These are phyloP conservation scores for Colletotrichum sp. DNA, from an alignment of 2,329 filamentous ascomycete genomes.

Conservation along the genomic window DNA sequence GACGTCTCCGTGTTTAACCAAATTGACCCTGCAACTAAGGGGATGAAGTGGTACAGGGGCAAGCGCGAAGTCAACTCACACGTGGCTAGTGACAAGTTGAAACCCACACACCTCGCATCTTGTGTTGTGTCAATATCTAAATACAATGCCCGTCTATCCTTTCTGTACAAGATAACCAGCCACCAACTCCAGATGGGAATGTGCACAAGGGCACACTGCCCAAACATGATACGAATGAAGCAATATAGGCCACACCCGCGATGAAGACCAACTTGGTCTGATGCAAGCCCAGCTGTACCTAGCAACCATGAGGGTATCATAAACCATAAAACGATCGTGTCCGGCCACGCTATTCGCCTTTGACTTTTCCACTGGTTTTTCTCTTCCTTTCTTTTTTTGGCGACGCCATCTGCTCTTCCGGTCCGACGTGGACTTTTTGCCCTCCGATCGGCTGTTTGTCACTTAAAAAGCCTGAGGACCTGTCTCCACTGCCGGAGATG, in stretches of 20 bases:
- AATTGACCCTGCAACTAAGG: background rate
- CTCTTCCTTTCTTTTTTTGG: background rate
- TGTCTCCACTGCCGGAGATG: constrained; percentile 35
- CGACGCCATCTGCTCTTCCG: background rate
- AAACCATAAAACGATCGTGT: constrained; percentile 8
- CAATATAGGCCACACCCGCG: background rate
- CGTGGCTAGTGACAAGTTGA: background rate
- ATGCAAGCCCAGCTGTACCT: background rate
- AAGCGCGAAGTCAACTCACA: background rate
- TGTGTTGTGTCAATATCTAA: background rate
- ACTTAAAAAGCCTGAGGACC: constrained; percentile 32
- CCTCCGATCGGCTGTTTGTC: background rate
- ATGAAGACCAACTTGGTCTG: background rate
- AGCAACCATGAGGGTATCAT: constrained; percentile 21
- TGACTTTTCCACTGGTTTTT: background rate
- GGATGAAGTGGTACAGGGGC: background rate
- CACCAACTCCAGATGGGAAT: background rate
- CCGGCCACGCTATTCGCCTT: background rate
- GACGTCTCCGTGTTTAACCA: background rate
- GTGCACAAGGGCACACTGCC: background rate
- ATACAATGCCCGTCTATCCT: background rate
- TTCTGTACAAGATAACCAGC: background rate
- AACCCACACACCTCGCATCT: background rate
- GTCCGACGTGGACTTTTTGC: background rate
- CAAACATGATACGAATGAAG: background rate